These are phyloP conservation scores for Talaromyces sp. DNA, from an alignment of 2,329 filamentous ascomycete genomes.

Conservation along the genomic window DNA sequence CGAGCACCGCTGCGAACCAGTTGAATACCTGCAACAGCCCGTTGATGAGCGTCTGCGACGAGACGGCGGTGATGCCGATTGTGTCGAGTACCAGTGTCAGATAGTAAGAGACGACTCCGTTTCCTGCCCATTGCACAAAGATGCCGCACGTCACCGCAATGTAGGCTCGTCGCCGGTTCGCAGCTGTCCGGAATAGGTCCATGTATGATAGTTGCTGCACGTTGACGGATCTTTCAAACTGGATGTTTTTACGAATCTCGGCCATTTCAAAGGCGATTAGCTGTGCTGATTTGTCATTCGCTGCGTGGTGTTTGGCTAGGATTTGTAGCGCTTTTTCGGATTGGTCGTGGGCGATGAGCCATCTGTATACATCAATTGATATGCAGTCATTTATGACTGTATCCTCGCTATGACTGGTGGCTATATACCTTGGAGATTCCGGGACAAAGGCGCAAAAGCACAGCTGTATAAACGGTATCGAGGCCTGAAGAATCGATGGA, in stretches of 20 bases:
- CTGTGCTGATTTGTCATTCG: slow-evolving; percentile 35
- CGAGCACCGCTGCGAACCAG: slow-evolving; percentile 55
- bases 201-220: background rate
- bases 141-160: background rate
- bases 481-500: slow-evolving; percentile 14
- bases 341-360: slow-evolving; percentile 58
- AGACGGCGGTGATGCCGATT: slow-evolving; percentile 50
- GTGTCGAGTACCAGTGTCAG: slow-evolving; percentile 59
- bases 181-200: background rate
- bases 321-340: slow-evolving; percentile 55
- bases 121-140: slow-evolving; percentile 57
- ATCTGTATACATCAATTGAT: slow-evolving; percentile 41
- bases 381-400: too few species aligned
- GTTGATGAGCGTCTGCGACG: slow-evolving; percentile 5
- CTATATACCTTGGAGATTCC: slow-evolving; percentile 38
- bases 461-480: slow-evolving; percentile 11
- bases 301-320: slow-evolving; percentile 57
- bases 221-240: background rate
- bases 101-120: slow-evolving; percentile 65
- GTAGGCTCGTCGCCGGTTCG: background rate
- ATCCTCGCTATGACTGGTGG: background rate
- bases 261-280: slow-evolving; percentile 31
- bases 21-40: slow-evolving; percentile 20
- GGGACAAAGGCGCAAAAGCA: slow-evolving; percentile 16
- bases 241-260: slow-evolving; percentile 21